Percentiles rank a stretch among this genome's conserved stretches.
phyloP scores from a whole-genome alignment of 2,329 filamentous ascomycete genomes.

The Apiospora phragmitis region DNA sequence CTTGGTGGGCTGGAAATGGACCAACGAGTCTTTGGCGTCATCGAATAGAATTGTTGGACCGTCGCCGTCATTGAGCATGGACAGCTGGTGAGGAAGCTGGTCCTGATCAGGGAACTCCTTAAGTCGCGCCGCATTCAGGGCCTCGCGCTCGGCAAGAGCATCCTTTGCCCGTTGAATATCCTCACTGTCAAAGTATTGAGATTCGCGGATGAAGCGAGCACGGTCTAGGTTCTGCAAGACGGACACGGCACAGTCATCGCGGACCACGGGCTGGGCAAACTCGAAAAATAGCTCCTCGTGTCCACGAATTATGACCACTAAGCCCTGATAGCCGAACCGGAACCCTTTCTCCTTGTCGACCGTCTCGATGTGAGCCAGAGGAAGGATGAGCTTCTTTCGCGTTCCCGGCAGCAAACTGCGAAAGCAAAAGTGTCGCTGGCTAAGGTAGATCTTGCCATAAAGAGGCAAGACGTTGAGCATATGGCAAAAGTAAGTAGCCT shows the following conservation, averaged over 20 bases:
- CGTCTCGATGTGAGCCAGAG: conserved; percentile 88
- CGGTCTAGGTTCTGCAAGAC: conserved; percentile 76
- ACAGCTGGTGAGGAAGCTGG: conserved; percentile 46
- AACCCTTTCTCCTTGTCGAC: conserved; percentile 95
- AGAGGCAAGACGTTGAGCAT: conserved; percentile 87
- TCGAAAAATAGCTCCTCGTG: conserved; percentile 98
- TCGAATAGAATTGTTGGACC: conserved; percentile 80
- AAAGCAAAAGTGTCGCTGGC: conserved; percentile 86
- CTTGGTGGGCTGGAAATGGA: conserved; percentile 85
- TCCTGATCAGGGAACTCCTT: conserved; percentile 54
- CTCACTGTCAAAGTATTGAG: conserved; percentile 65
- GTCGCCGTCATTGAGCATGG: conserved; percentile 50
- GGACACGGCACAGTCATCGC: conserved; percentile 87
- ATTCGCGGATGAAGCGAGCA: conserved; percentile 68
- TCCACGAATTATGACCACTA: conserved; percentile 89
- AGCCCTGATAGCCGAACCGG: conserved; percentile 83
- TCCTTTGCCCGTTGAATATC: conserved; percentile 70
- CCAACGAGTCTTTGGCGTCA: conserved; percentile 81
- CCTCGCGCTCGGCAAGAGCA: conserved; percentile 78
- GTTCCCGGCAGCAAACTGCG: conserved; percentile 87
- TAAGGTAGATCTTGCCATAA: conserved; percentile 96
- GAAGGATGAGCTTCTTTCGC: conserved; percentile 88
- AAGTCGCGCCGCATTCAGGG: conserved; percentile 72
- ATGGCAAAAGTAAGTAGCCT: conserved; percentile 89
- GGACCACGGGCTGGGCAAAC: conserved; percentile 72